Conservation (phyloP, 306 rosid genomes). For the Sindora glabra region DNA sequence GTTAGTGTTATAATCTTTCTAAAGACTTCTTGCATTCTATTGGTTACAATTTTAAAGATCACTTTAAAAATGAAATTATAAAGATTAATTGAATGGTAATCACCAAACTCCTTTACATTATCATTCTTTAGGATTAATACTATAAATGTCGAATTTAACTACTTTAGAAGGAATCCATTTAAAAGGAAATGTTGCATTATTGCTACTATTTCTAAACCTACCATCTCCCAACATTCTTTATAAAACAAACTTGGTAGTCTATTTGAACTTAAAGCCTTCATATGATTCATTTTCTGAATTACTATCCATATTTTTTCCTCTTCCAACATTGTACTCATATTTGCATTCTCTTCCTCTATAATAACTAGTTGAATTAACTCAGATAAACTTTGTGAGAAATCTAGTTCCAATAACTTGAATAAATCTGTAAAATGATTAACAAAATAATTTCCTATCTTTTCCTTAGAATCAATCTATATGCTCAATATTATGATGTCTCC, state of each 20-base stretch:
- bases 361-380: neutral
- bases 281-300: neutral
- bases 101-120: no score
- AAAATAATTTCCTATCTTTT: neutral
- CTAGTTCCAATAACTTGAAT: neutral
- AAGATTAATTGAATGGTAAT: no score
- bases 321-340: neutral
- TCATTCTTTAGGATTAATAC: neutral
- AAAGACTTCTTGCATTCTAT: no score
- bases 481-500: neutral
- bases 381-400: neutral
- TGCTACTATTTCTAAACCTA: neutral
- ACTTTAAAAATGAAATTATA: no score
- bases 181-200: neutral
- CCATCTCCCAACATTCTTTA: neutral
- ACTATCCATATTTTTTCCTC: neutral
- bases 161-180: neutral
- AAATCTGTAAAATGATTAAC: neutral
- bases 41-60: no score
- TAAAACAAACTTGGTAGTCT: neutral
- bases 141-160: neutral
- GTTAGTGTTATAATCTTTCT: no score
- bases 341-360: neutral
- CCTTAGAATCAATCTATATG: neutral
- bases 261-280: neutral